Conservation (phyloP, 495 filamentous ascomycete genomes). For the Lasiosphaeris hirsuta region DNA sequence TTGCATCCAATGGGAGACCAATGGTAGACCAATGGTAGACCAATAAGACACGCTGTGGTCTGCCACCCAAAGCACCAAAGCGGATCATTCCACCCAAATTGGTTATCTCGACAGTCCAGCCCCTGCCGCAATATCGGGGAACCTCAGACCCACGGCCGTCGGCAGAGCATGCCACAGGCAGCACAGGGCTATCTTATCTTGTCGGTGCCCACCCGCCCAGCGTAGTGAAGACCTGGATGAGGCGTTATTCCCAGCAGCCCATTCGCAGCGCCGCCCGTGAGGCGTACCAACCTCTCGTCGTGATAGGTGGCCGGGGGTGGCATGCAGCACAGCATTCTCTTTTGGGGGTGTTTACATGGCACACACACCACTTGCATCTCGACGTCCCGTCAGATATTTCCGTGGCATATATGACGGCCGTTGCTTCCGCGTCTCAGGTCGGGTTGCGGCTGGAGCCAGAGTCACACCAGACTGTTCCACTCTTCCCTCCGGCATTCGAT, state of each 20-base stretch:
- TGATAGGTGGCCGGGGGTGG: slow-evolving; percentile 10
- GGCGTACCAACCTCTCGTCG: slow-evolving; percentile 4
- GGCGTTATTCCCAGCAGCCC: slow-evolving; percentile 3
- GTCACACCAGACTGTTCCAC: slow-evolving; percentile 3
- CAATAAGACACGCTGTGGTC: too few species aligned
- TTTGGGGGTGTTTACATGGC: background rate
- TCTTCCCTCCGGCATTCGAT: background rate
- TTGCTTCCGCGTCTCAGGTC: slow-evolving; percentile 1
- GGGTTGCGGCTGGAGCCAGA: background rate
- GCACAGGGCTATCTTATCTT: slow-evolving; percentile 23
- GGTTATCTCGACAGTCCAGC: slow-evolving; percentile 2
- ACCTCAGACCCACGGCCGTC: background rate
- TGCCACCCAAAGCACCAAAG: too few species aligned
- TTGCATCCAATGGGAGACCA: too few species aligned
- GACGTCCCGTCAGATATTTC: background rate
- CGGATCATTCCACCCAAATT: background rate
- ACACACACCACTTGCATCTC: background rate
- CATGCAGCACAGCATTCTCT: background rate
- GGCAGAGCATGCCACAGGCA: slow-evolving; percentile 14
- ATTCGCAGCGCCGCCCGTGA: slow-evolving; percentile 10
- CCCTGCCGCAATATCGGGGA: background rate
- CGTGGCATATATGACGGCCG: slow-evolving; percentile 11
- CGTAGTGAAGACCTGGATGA: background rate
- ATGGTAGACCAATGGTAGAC: too few species aligned
- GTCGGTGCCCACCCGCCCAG: background rate